Evolutionary conservation across 495 filamentous ascomycete species (phyloP), one percentile per base, ranked within the genome.

Genomic region (Penicillium samsonianum): DNA sequence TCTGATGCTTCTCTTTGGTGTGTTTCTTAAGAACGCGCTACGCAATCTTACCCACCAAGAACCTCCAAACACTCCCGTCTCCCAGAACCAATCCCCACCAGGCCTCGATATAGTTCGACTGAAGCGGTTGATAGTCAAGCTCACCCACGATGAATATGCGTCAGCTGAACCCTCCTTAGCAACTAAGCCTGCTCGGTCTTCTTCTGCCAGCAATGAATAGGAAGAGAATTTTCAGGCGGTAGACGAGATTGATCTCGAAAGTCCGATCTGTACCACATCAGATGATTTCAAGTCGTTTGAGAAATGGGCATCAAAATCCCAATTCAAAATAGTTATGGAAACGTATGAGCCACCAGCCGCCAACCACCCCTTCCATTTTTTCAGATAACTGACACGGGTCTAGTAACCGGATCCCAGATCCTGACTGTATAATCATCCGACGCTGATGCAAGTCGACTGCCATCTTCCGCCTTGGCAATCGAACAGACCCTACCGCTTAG

Each of bases 281-380:
- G 61, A 59, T 47, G 58, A 67, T 55, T 67, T 62, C 49, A 61
- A 64, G 49, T 62, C 56, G 33, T 67, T 67, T 56, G 47, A 60
- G 40, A 60, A 58, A 28, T 67, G 56, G 62, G 58, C 62, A 42
- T 61, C 51, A n/a, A 64, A 28, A 60, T 48, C 53, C 53, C 10
- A 53, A 56, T 62, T 62, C 47, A 67, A 64, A 41, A 61, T 44
- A 33, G 41, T 64, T 23, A n/a, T 62, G 30, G 65, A 67, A 67
- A 59, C 31, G 61, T 60, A 62, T 55, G 46, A 38, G 53, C 52
- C 44, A 44, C 59, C 44, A 53, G 19, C 49, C 50, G 19, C 49
- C 50, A 42, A 52, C 17, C 47, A 37, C 48, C 50, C 38, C 53
- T 55, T 60, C 43, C 40, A 40, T 26, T 46, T 47, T 45, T 54